Conservation (phyloP, 163 green algal genomes). For the Chlorella variabilis region DNA sequence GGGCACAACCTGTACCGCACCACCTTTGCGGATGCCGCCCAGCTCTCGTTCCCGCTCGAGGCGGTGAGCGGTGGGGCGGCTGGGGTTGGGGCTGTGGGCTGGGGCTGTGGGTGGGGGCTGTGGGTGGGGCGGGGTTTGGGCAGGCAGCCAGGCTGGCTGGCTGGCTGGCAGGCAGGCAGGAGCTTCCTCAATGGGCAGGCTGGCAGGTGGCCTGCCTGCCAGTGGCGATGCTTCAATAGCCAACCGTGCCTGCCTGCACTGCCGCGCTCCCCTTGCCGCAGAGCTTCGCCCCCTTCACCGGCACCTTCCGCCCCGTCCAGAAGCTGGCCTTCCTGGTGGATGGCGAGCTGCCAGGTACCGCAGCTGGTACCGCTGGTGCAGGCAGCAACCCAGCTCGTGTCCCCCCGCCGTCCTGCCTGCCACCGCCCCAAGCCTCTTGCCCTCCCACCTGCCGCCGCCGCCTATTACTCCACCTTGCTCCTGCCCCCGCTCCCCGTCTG, state of each 20-base stretch:
- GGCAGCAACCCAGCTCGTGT: neutral
- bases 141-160: too few relatives aligned
- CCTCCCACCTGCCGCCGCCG: too few relatives aligned
- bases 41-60: conserved; percentile 7
- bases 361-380: neutral
- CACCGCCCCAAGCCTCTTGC: neutral
- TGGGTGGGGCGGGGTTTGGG: neutral
- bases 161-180: too few relatives aligned
- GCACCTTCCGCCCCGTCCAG: conserved; percentile 39
- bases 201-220: too few relatives aligned
- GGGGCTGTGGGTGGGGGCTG: too few relatives aligned
- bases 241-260: neutral
- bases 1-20: conserved; percentile 43
- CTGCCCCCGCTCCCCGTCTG: neutral
- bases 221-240: too few relatives aligned
- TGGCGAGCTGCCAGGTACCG: neutral
- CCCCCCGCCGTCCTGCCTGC: neutral
- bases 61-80: neutral
- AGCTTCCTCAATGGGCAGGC: too few relatives aligned
- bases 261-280: neutral
- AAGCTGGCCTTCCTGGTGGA: conserved; percentile 39
- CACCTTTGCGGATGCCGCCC: conserved; percentile 32
- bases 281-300: conserved; percentile 32
- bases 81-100: neutral
- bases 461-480: too few relatives aligned